A percentile compares a stretch with the other conserved stretches of the same genome.
Conservation (phyloP, 2,329 filamentous ascomycete species). For the Penicillium sp. region DNA sequence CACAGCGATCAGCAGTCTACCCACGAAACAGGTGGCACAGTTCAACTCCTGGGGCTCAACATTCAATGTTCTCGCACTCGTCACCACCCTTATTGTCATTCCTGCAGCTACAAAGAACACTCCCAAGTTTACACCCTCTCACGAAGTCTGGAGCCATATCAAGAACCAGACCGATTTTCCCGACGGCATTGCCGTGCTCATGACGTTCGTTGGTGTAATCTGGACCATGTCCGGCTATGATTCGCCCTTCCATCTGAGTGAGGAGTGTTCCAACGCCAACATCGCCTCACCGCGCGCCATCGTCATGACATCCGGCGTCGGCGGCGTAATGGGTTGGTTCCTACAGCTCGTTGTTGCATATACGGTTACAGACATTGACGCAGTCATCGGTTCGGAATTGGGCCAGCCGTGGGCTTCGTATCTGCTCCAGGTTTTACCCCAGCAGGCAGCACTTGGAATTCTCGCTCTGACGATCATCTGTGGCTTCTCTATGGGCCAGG, state of each 20-base stretch:
- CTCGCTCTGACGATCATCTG: conserved; percentile 67
- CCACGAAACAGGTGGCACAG: conserved; percentile 68
- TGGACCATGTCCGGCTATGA: conserved; percentile 71
- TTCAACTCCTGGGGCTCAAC: conserved; percentile 70
- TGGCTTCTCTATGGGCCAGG: conserved; percentile 71
- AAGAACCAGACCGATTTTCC: conserved; percentile 68
- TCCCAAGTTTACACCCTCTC: conserved; percentile 59
- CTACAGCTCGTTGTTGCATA: conserved; percentile 73
- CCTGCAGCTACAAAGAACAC: conserved; percentile 59
- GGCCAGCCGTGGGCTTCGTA: conserved; percentile 72
- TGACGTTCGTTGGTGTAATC: conserved; percentile 70
- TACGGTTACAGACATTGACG: conserved; percentile 64
- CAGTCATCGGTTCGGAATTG: conserved; percentile 59
- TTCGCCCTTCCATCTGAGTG: conserved; percentile 69
- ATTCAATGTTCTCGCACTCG: conserved; percentile 68
- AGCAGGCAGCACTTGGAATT: conserved; percentile 61
- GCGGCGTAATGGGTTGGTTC: conserved; percentile 69
- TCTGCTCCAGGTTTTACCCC: conserved; percentile 63
- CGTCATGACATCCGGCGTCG: conserved; percentile 65
- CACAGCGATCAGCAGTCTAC: conserved; percentile 66
- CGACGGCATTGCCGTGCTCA: conserved; percentile 65
- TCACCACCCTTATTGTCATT: conserved; percentile 68
- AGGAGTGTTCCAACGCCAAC: conserved; percentile 73
- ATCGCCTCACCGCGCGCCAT: conserved; percentile 71
- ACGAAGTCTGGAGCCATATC: conserved; percentile 65